phyloP scores from a whole-genome alignment of 2,329 filamentous ascomycete genomes.

The Cercospora citrullina region DNA sequence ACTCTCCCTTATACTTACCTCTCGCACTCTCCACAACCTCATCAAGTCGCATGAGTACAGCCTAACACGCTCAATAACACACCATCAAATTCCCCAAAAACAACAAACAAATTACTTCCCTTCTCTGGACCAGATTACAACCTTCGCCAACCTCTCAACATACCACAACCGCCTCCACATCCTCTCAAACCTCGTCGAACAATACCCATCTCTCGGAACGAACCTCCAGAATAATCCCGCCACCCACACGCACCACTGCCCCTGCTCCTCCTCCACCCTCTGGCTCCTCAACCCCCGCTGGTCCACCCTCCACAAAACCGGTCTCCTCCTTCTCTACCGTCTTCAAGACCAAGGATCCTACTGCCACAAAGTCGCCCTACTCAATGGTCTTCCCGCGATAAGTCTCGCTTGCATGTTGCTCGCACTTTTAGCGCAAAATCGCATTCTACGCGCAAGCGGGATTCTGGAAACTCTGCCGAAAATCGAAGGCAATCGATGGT shows the following conservation, averaged over 20 bases:
- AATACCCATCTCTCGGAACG: neutral
- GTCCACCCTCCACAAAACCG: constrained; percentile 36
- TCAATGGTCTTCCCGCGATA: constrained; percentile 33
- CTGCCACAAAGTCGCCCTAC: constrained; percentile 29
- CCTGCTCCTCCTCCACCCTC: neutral
- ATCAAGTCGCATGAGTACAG: constrained; percentile 34
- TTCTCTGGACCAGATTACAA: neutral
- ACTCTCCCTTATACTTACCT: constrained; percentile 31
- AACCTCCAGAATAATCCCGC: neutral
- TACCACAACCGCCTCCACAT: neutral
- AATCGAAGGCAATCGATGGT: neutral
- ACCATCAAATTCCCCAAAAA: constrained; percentile 13
- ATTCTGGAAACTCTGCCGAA: neutral
- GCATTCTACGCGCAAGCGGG: constrained; percentile 31
- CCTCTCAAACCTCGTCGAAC: neutral
- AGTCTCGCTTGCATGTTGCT: constrained; percentile 39
- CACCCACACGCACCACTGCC: neutral
- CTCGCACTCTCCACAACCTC: constrained; percentile 31
- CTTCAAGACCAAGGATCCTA: constrained; percentile 32
- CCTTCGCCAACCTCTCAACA: constrained; percentile 1
- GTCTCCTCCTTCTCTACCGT: constrained; percentile 37
- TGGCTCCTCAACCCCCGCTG: constrained; percentile 33
- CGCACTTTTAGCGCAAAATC: constrained; percentile 35
- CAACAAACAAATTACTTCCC: constrained; percentile 31
- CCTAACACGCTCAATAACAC: constrained; percentile 32